Base-by-base conservation (phyloP, 139 green algal species). In the Monoraphidium neglectum region DNA sequence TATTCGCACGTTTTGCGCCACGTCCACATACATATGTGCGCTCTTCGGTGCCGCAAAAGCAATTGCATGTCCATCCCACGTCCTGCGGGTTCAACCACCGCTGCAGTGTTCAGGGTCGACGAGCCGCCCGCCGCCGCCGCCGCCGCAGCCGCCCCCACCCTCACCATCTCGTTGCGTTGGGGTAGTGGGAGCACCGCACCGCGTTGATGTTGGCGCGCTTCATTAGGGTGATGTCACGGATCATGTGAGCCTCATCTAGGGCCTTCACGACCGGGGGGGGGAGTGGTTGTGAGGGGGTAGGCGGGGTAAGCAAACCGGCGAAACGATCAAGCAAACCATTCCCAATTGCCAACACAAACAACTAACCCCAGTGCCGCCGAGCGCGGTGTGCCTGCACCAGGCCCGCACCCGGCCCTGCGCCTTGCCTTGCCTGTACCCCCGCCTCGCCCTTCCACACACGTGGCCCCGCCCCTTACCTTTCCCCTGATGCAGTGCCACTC, bases 161-260 rank as follows among this genome's bases (percentile, higher is more conserved):
- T 71, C 72, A 92, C 90, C 93, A 99, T 30, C 92, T 84, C 13
- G 72, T 72, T 68, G 93, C 69, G 77, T 98, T 99, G 51, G 96
- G 96, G 88, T 99, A 99, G 85, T 99, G 96, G 24, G 86, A 89
- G 83, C 88, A 93, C 38, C 96, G 89, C 59, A 98, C 90, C 15
- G 96, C 94, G 76, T 99, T 99, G 83, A 99, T 93, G 86, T 97
- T 98, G 74, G 90, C 57, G 15, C 84, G 88, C 88, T 99, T 99
- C 86, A 99, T 96, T 4, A 98, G 83, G 21, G 88, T 33, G 49
- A 96, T 91, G 86, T 99, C 96, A 3, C 87, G 8, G 23, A 90
- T 38, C 88, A 92, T 92, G 43, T 79, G 69, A 0, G 67, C 82
- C 70, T 87, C 80, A 15, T 43, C 82, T n/a, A 90, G 60, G 28